phyloP scores from a whole-genome alignment of 495 filamentous ascomycete genomes.

The Schizothecium vesticola region DNA sequence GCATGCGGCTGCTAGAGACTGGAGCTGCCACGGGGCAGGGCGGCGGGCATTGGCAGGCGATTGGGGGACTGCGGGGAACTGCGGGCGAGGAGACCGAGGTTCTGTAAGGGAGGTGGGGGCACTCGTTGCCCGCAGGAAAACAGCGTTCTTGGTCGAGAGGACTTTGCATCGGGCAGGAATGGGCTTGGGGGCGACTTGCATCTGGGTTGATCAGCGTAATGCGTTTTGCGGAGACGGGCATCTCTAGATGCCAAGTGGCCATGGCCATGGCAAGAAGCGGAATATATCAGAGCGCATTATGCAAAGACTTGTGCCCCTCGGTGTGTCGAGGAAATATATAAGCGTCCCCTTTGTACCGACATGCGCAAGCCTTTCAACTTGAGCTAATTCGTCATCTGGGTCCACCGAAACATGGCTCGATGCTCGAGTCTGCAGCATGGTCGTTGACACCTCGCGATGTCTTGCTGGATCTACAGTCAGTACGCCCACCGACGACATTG shows the following conservation, averaged over 20 bases:
- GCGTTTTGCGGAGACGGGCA: background rate
- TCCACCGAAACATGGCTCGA: background rate
- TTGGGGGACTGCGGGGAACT: background rate
- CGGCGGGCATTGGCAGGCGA: conserved; percentile 10
- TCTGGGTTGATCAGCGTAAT: background rate
- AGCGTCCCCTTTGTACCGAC: too few relatives aligned
- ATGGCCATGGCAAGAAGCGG: background rate
- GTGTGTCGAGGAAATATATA: background rate
- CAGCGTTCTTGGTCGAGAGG: background rate
- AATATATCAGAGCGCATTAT: background rate
- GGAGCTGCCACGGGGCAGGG: conserved; percentile 16
- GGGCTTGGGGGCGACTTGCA: background rate
- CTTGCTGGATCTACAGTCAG: too few relatives aligned
- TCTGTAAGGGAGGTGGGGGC: background rate
- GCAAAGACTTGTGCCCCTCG: background rate
- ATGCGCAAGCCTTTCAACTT: background rate
- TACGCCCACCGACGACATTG: too few relatives aligned
- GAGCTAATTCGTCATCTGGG: background rate
- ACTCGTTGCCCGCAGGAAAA: background rate
- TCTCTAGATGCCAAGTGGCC: background rate
- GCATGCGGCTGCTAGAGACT: conserved; percentile 15
- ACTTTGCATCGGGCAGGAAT: background rate
- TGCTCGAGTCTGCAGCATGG: background rate
- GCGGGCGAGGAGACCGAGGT: background rate
- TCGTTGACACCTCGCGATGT: too few relatives aligned